Percentiles rank a stretch among this genome's conserved stretches.
Evolutionary conservation across 2,329 filamentous ascomycete genomes (phyloP).

Genomic region (Exophiala sp.): DNA sequence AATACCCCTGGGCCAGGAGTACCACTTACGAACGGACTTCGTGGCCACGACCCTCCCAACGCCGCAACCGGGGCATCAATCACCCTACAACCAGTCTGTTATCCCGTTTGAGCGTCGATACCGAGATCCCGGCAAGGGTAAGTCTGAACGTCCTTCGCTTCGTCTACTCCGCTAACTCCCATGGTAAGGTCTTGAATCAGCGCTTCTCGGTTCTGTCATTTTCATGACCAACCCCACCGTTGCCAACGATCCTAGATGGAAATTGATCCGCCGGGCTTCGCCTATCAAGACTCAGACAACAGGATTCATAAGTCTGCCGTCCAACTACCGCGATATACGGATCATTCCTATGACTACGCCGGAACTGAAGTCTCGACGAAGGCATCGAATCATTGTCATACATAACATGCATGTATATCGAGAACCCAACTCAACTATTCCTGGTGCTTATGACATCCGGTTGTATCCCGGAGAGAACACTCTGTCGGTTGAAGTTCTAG

Average conservation of each 20-base stretch:
- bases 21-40: constrained; percentile 19
- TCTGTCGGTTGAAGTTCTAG: constrained; percentile 71
- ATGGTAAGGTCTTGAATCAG: constrained; percentile 44
- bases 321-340: constrained; percentile 66
- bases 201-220: constrained; percentile 61
- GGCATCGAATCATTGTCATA: constrained; percentile 22
- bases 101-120: constrained; percentile 41
- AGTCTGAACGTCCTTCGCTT: constrained; percentile 20
- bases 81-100: constrained; percentile 27
- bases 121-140: constrained; percentile 46
- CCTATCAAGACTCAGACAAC: constrained; percentile 63
- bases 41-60: constrained; percentile 6
- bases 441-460: constrained; percentile 68
- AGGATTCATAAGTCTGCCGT: constrained; percentile 58
- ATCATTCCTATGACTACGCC: constrained; percentile 38
- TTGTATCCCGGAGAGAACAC: constrained; percentile 68
- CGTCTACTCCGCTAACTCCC: neutral
- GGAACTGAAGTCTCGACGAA: constrained; percentile 17
- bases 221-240: constrained; percentile 58
- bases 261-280: constrained; percentile 60
- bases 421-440: constrained; percentile 39
- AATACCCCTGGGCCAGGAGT: constrained; percentile 10
- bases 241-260: constrained; percentile 57
- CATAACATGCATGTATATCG: constrained; percentile 19
- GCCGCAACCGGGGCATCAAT: constrained; percentile 30